phyloP scores from a whole-genome alignment of 202 grass and related monocot species.

The Panicum virgatum region DNA sequence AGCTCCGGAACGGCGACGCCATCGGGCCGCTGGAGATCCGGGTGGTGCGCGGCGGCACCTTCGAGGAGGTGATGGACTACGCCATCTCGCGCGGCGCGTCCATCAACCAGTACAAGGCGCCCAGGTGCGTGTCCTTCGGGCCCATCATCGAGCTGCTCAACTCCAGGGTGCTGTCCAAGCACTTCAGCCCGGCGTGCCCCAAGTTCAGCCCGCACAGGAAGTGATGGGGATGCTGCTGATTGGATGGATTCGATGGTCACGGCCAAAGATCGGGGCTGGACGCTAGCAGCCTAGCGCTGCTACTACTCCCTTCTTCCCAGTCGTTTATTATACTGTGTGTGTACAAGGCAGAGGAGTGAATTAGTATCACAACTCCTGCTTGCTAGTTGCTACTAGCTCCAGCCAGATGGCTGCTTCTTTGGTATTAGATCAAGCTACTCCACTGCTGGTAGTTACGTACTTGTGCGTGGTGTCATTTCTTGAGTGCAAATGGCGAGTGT shows the following conservation, averaged over 20 bases:
- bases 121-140: constrained; percentile 83
- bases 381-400: not conserved
- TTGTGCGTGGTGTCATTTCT: constrained; percentile 24
- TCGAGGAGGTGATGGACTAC: constrained; percentile 99
- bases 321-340: not conserved
- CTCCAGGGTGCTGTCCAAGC: constrained; percentile 66
- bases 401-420: not conserved
- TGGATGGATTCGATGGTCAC: not conserved
- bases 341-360: not conserved
- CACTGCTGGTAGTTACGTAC: constrained; percentile 19
- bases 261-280: constrained; percentile 19
- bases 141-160: constrained; percentile 94
- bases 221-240: constrained; percentile 19
- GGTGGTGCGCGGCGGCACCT: constrained; percentile 71
- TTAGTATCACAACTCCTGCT: not conserved
- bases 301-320: not conserved
- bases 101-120: constrained; percentile 99
- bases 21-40: constrained; percentile 92
- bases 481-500: constrained; percentile 6
- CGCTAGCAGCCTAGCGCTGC: not conserved
- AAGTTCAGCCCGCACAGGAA: constrained; percentile 65
- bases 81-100: constrained; percentile 86
- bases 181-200: constrained; percentile 83
- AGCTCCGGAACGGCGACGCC: constrained; percentile 69
- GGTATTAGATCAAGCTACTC: not conserved